These are phyloP conservation scores for Marsdenia floribunda DNA, from an alignment of 257 asterid species.

Conservation along the genomic window DNA sequence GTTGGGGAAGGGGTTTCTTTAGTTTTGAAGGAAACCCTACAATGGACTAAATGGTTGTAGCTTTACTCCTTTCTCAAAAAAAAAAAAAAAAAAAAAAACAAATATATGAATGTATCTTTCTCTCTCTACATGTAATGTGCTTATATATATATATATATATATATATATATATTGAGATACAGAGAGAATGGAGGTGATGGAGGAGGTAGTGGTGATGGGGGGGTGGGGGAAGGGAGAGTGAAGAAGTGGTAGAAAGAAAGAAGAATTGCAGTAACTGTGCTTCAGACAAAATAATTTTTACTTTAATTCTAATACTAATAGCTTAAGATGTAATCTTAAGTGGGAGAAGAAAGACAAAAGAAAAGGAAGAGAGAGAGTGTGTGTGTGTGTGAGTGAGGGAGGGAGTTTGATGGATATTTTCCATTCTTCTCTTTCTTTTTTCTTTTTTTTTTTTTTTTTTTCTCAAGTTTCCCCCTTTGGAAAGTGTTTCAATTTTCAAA, in stretches of 20 bases:
- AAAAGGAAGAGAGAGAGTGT: not conserved
- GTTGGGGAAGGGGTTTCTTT: conserved; percentile 10
- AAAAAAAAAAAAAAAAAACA: not conserved
- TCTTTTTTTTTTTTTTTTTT: not conserved
- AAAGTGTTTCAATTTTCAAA: too few species aligned
- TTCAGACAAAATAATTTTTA: conserved; percentile 19
- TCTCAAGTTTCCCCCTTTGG: too few species aligned
- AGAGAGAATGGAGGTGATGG: conserved; percentile 9
- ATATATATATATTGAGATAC: not conserved
- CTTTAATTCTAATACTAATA: conserved; percentile 5
- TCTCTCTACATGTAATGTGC: conserved; percentile 11
- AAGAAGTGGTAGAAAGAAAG: not conserved
- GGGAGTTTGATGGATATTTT: not conserved
- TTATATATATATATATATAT: not conserved
- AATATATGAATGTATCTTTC: conserved; percentile 15
- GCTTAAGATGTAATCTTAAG: conserved; percentile 7
- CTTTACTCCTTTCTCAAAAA: conserved; percentile 30
- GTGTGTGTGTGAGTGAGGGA: not conserved
- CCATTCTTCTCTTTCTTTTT: too few species aligned
- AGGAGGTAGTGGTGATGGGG: not conserved
- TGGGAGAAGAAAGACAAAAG: not conserved
- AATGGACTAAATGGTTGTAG: conserved; percentile 15
- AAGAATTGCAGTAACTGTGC: not conserved
- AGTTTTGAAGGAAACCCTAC: conserved; percentile 30
- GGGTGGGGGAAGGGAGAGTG: not conserved